phyloP scores from a whole-genome alignment of 108 stramenopile genomes.

The Pseudonitzschia multiseries region DNA sequence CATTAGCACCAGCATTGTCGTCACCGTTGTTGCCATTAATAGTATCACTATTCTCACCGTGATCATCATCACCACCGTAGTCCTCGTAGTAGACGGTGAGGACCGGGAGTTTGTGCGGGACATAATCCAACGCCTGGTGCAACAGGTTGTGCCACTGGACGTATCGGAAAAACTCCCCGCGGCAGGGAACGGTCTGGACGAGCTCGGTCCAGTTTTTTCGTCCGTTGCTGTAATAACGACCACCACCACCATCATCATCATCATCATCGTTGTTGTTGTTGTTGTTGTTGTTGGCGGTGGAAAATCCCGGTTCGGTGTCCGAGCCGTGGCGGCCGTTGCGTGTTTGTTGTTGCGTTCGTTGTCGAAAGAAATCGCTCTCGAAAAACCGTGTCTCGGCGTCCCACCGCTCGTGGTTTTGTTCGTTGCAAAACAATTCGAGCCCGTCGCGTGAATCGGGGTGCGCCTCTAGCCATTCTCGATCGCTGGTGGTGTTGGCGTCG shows the following conservation, averaged over 20 bases:
- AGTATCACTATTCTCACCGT: no score
- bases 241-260: not conserved
- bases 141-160: conserved; percentile 85
- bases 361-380: conserved; percentile 21
- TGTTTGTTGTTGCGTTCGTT: not conserved
- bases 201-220: conserved; percentile 18
- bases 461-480: conserved; percentile 17
- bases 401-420: conserved; percentile 16
- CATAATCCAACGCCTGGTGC: conserved; percentile 32
- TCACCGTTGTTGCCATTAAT: no score
- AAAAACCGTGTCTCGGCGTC: conserved; percentile 26
- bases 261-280: not conserved
- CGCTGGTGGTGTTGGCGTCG: conserved; percentile 14
- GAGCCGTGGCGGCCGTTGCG: not conserved
- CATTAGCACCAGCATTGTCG: no score
- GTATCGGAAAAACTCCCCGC: conserved; percentile 74
- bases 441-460: conserved; percentile 34
- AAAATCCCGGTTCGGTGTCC: not conserved
- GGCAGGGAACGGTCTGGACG: conserved; percentile 59
- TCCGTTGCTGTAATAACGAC: no score
- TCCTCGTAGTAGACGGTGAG: conserved; percentile 78
- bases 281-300: not conserved
- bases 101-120: conserved; percentile 44
- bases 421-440: conserved; percentile 36
- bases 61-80: conserved; percentile 47